These are phyloP conservation scores for Pseudognaphalium luteoalbum DNA, from an alignment of 129 eudicot genomes.

Conservation along the genomic window DNA sequence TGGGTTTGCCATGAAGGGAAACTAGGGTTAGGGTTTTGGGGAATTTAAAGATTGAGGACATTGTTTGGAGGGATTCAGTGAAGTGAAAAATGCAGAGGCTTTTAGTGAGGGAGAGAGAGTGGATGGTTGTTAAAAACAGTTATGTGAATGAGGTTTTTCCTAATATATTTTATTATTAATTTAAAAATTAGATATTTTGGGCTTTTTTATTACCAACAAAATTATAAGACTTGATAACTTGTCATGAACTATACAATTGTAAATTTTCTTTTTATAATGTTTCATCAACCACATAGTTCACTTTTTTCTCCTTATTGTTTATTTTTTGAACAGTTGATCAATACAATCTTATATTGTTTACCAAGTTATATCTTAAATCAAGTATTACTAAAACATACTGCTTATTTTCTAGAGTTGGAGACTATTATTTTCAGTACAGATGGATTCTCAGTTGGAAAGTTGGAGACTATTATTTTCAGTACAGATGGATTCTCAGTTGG, in stretches of 20 bases:
- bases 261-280: too few relatives aligned
- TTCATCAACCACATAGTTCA: too few relatives aligned
- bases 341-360: too few relatives aligned
- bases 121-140: conserved; percentile 61
- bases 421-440: neutral
- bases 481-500: neutral
- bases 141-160: conserved; percentile 72
- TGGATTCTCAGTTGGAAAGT: too few relatives aligned
- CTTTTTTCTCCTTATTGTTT: too few relatives aligned
- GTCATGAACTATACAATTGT: neutral
- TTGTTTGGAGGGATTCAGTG: conserved; percentile 25
- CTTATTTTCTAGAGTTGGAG: too few relatives aligned
- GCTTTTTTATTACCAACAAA: neutral
- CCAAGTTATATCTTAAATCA: too few relatives aligned
- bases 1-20: conserved; percentile 43
- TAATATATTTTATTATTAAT: conserved; percentile 24
- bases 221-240: neutral
- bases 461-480: too few relatives aligned
- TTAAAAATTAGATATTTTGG: conserved; percentile 10
- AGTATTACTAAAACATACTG: too few relatives aligned
- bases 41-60: conserved; percentile 40
- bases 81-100: conserved; percentile 29
- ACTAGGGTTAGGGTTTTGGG: conserved; percentile 49
- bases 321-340: too few relatives aligned
- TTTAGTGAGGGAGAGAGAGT: conserved; percentile 35